Evolutionary conservation across 2,329 filamentous ascomycete species (phyloP), one percentile per base, ranked within the genome.

Genomic region (Venturia nashicola): DNA sequence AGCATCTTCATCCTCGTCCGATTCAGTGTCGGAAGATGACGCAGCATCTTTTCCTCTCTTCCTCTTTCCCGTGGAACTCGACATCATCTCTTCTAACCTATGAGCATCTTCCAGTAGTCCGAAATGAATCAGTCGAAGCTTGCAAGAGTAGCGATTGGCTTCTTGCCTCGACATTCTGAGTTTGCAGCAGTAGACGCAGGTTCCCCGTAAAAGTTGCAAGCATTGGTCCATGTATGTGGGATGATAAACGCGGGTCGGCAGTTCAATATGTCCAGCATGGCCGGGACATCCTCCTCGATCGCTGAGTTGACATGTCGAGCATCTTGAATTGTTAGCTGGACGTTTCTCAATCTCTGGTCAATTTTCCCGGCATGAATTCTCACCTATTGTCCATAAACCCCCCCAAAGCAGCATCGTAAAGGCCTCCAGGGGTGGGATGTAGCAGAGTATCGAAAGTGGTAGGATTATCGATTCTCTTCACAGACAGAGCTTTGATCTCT

Each of bases 161-260:
- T 90, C 84, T 62, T 86, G 83, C 60, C 86, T 83, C n/a, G 87
- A 81, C 73, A 97, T 82, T 72, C 89, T 90, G 68, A 99, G 86
- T 65, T 87, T 86, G 72, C 92, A 88, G 76, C 95, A 99, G 78
- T 96, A 97, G 65, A 88, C 83, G 74, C 94, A 99, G 75, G 93
- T 89, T 63, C 90, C 88, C 69, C 91, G 86, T 23, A 99, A 82
- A 57, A 99, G 80, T 55, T 90, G 87, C 67, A 95, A 84, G 62
- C 92, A 83, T 74, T 97, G 92, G 72, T 97, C 92, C 80, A 99
- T 88, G 72, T 97, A 97, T 1, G 91, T 89, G n/a, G 93, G 90
- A 75, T 99, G 93, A 74, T 97, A 99, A 62, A 97, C 90, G 59
- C 90, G 90, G 14, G 92, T 88, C 16, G 94, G 92, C 14, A 99